Evolutionary conservation across 441 rosid species (phyloP).

Genomic region (Kokia cookei): DNA sequence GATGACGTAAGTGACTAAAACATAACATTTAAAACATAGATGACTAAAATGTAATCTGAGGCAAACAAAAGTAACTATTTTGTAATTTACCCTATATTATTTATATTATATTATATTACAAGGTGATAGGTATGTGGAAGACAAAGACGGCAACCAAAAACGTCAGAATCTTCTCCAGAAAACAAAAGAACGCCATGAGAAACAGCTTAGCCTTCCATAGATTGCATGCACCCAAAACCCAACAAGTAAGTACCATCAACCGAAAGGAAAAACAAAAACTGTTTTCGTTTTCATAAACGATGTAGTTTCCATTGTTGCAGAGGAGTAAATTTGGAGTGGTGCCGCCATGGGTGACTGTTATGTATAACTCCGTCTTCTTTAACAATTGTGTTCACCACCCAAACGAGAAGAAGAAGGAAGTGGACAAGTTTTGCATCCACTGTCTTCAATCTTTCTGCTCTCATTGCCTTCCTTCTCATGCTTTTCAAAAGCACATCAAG

Average conservation of each 20-base stretch:
- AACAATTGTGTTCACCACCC: constrained; percentile 2
- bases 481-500: constrained; percentile 7
- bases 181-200: neutral
- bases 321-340: constrained; percentile 3
- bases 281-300: neutral
- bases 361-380: constrained; percentile 16
- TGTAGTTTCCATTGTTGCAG: neutral
- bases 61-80: no score
- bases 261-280: no score
- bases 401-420: constrained; percentile 13
- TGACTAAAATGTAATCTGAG: no score
- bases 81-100: no score
- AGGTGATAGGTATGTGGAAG: neutral
- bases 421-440: constrained; percentile 16
- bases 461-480: constrained; percentile 4
- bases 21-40: no score
- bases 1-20: no score
- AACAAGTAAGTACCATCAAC: neutral
- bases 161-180: neutral
- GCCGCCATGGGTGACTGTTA: constrained; percentile 16
- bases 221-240: constrained; percentile 10
- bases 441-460: constrained; percentile 9
- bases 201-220: constrained; percentile 1
- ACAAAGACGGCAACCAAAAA: neutral
- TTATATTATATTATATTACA: no score